Evolutionary conservation across 2,329 filamentous ascomycete genomes (phyloP).

Genomic region (Ophiostoma montium): DNA sequence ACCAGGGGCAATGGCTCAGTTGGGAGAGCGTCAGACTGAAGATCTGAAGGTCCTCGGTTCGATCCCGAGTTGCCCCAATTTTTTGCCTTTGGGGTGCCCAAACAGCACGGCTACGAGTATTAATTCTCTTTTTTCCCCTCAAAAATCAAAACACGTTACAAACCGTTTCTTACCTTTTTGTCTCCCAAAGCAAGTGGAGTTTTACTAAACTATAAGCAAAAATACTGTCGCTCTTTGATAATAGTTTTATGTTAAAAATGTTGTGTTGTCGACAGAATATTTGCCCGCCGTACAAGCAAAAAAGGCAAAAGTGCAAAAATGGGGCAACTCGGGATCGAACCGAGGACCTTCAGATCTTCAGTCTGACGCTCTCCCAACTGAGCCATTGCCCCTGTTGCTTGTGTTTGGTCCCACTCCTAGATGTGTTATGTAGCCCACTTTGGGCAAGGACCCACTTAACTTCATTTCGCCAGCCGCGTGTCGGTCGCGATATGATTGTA

Average conservation of each 20-base stretch:
- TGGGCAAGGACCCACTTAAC: neutral
- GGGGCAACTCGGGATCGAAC: slow-evolving; percentile 7
- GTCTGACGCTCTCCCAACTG: slow-evolving; percentile 6
- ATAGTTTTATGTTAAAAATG: too few relatives aligned
- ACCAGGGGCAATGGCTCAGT: slow-evolving; percentile 5
- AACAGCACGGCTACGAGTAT: too few relatives aligned
- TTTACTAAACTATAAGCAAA: too few relatives aligned
- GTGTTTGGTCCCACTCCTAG: rapidly evolving
- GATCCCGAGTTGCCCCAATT: slow-evolving; percentile 6
- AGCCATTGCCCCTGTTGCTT: slow-evolving; percentile 3
- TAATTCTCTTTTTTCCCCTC: too few relatives aligned
- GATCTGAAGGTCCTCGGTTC: slow-evolving; percentile 8
- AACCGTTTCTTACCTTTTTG: too few relatives aligned
- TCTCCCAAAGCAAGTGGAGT: too few relatives aligned
- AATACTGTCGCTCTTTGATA: too few relatives aligned
- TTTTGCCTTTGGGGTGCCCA: neutral
- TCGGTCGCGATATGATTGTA: too few relatives aligned
- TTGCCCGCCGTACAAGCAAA: too few relatives aligned
- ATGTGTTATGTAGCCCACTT: neutral
- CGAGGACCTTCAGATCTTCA: slow-evolving; percentile 6
- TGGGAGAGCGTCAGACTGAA: slow-evolving; percentile 5
- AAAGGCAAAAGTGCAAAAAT: neutral
- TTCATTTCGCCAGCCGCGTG: neutral
- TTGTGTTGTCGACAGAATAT: too few relatives aligned
- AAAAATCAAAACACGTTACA: neutral